Conservation (phyloP, 2,329 filamentous ascomycete genomes). For the Ophiostoma australiae region DNA sequence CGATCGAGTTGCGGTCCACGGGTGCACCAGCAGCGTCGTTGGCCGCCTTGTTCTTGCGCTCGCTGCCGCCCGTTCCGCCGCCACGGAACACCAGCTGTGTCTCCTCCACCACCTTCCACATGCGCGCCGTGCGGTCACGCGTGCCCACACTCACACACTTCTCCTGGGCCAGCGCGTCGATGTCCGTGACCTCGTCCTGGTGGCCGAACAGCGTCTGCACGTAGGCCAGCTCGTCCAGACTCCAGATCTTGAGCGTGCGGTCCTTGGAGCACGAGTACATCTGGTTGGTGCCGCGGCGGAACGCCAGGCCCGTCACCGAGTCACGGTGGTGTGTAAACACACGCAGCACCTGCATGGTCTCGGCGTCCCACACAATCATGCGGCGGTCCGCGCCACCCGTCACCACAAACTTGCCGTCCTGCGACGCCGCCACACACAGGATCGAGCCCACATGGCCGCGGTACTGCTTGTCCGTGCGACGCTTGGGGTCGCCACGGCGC, state of each 20-base stretch:
- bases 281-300: slow-evolving; percentile 83
- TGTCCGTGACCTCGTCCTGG: slow-evolving; percentile 81
- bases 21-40: slow-evolving; percentile 39
- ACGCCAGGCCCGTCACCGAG: slow-evolving; percentile 76
- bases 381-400: slow-evolving; percentile 83
- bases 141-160: slow-evolving; percentile 87
- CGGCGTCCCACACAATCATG: slow-evolving; percentile 83
- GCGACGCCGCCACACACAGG: slow-evolving; percentile 76
- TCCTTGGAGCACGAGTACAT: slow-evolving; percentile 88
- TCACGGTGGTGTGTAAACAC: slow-evolving; percentile 91
- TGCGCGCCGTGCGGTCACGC: slow-evolving; percentile 80
- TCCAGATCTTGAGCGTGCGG: slow-evolving; percentile 93
- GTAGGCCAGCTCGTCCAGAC: slow-evolving; percentile 84
- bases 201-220: slow-evolving; percentile 95
- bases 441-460: slow-evolving; percentile 77
- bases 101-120: slow-evolving; percentile 97
- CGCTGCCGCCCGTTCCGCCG: slow-evolving; percentile 51
- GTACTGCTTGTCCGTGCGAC: slow-evolving; percentile 59
- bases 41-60: slow-evolving; percentile 27
- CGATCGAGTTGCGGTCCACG: slow-evolving; percentile 31
- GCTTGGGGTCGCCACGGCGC: slow-evolving; percentile 57
- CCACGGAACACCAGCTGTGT: slow-evolving; percentile 92
- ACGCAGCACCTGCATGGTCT: slow-evolving; percentile 69
- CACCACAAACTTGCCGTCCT: slow-evolving; percentile 84
- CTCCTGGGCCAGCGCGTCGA: slow-evolving; percentile 78